These are phyloP conservation scores for Penicillium sp. DNA, from an alignment of 2,329 filamentous ascomycete species.

Conservation along the genomic window DNA sequence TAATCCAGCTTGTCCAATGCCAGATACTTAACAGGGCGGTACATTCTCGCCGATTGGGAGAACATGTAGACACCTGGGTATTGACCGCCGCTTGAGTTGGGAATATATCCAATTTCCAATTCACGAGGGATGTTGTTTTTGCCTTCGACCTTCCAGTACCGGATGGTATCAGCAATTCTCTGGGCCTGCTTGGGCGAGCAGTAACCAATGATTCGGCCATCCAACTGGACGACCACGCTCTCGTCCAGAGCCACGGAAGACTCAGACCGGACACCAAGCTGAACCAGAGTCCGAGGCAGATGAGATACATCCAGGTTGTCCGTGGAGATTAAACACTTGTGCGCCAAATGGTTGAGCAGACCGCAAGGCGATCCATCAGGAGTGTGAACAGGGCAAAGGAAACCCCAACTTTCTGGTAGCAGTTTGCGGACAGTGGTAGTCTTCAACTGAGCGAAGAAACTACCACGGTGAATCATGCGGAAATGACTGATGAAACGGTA, in stretches of 20 bases:
- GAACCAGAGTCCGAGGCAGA: conserved; percentile 69
- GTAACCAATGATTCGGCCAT: conserved; percentile 86
- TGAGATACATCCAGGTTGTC: conserved; percentile 69
- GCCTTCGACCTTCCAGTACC: conserved; percentile 94
- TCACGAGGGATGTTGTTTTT: conserved; percentile 74
- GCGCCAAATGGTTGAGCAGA: conserved; percentile 88
- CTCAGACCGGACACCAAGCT: conserved; percentile 73
- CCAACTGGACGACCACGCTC: conserved; percentile 83
- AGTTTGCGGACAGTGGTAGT: conserved; percentile 96
- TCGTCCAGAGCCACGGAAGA: conserved; percentile 78
- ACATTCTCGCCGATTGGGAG: conserved; percentile 80
- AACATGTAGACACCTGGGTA: conserved; percentile 96
- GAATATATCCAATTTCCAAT: conserved; percentile 89
- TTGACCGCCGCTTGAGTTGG: conserved; percentile 83
- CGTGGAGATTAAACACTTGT: conserved; percentile 90
- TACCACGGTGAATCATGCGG: conserved; percentile 97
- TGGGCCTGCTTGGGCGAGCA: conserved; percentile 81
- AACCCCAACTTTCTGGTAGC: conserved; percentile 95
- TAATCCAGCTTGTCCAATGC: conserved; percentile 81
- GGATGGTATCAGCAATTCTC: conserved; percentile 77
- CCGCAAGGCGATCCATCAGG: conserved; percentile 95
- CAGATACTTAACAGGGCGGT: conserved; percentile 87
- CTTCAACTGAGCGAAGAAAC: conserved; percentile 96
- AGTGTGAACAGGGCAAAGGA: conserved; percentile 94
- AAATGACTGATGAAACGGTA: conserved; percentile 98